These are phyloP conservation scores for Nicotiana attenuata DNA, from an alignment of 257 asterid genomes.

Conservation along the genomic window DNA sequence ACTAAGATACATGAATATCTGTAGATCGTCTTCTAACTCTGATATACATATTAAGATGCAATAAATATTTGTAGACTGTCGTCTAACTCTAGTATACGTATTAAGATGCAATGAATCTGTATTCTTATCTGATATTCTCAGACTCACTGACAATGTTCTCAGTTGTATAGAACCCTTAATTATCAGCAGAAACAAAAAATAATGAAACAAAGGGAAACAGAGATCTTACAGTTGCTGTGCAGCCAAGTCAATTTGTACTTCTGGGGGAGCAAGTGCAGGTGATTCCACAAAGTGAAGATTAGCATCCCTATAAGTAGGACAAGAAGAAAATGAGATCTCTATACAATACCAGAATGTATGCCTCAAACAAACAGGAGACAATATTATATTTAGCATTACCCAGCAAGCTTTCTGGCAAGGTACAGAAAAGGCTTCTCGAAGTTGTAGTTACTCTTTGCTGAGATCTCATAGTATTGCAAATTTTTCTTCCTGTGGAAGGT, in stretches of 20 bases:
- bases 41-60: not conserved
- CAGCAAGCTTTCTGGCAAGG: slow-evolving; percentile 73
- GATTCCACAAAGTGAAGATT: slow-evolving; percentile 64
- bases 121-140: not conserved
- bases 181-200: not conserved
- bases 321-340: not conserved
- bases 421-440: slow-evolving; percentile 75
- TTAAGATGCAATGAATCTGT: not conserved
- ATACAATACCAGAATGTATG: not conserved
- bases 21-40: not conserved
- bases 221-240: slow-evolving; percentile 46
- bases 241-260: slow-evolving; percentile 52
- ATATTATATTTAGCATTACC: slow-evolving; percentile 24
- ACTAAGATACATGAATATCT: not conserved
- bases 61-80: not conserved
- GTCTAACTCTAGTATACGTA: not conserved
- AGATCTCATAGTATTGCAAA: slow-evolving; percentile 66
- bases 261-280: slow-evolving; percentile 72
- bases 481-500: slow-evolving; percentile 71
- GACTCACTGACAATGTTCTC: not conserved
- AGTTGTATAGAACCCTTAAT: not conserved
- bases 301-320: slow-evolving; percentile 35
- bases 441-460: slow-evolving; percentile 81
- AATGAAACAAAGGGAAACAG: not conserved
- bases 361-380: not conserved